Percentiles rank a stretch among this genome's conserved stretches.
Conservation (phyloP, 73 alveolate species). For the Paramecium pentaurelia region DNA sequence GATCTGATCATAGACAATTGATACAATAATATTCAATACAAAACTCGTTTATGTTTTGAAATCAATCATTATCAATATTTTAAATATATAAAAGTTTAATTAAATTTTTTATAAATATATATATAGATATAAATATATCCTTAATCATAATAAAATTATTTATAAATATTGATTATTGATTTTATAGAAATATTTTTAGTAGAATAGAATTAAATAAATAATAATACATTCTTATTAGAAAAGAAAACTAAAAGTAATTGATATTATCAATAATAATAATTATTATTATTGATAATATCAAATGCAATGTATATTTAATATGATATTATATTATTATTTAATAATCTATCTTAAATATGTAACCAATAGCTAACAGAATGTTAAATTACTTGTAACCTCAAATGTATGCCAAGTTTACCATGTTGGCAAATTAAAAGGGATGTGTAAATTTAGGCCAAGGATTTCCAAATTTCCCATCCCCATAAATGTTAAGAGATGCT, state of each 20-base stretch:
- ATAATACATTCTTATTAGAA: no score
- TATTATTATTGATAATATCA: background rate
- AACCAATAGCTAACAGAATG: conserved; percentile 24
- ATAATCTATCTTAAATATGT: background rate
- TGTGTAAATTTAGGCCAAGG: conserved; percentile 56
- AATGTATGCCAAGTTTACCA: conserved; percentile 31
- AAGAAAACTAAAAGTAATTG: no score
- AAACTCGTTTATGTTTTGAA: background rate
- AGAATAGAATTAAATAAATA: no score
- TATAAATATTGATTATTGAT: no score
- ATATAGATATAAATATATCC: no score
- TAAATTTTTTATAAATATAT: no score
- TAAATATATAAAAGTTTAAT: background rate
- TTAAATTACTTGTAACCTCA: background rate
- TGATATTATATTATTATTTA: background rate
- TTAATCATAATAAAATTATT: no score
- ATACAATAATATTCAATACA: background rate
- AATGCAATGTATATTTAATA: background rate
- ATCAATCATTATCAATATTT: background rate
- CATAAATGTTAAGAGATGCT: conserved; percentile 37
- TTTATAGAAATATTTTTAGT: no score
- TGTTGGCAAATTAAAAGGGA: background rate
- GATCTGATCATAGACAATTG: background rate
- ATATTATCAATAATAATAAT: no score
- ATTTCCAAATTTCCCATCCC: conserved; percentile 57